Evolutionary conservation across 257 asterid genomes (phyloP).

Genomic region (Petunia secreta): DNA sequence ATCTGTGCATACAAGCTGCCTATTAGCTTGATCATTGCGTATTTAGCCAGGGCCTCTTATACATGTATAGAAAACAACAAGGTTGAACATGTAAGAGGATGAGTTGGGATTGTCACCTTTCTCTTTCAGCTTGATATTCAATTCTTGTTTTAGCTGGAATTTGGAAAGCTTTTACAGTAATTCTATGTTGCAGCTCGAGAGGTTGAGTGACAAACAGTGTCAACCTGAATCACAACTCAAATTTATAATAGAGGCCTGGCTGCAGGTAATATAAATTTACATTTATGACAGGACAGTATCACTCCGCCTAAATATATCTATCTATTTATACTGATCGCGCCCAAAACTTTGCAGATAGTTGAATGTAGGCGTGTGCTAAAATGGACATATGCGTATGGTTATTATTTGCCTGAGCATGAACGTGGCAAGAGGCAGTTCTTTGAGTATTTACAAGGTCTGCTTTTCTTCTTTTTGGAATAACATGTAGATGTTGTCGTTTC

Average conservation of each 20-base stretch:
- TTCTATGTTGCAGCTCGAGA: slow-evolving; percentile 70
- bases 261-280: slow-evolving; percentile 61
- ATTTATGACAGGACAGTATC: not conserved
- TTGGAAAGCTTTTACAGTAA: slow-evolving; percentile 8
- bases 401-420: slow-evolving; percentile 78
- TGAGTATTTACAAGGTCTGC: slow-evolving; percentile 88
- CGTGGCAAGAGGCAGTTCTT: slow-evolving; percentile 81
- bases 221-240: slow-evolving; percentile 98
- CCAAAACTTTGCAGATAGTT: slow-evolving; percentile 63
- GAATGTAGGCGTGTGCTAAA: slow-evolving; percentile 95
- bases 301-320: slow-evolving; percentile 20
- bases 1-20: too few species aligned
- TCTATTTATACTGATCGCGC: slow-evolving; percentile 24
- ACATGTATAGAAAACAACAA: too few species aligned
- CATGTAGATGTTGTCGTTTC: slow-evolving; percentile 22
- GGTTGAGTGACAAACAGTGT: slow-evolving; percentile 78
- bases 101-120: not conserved
- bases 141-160: not conserved
- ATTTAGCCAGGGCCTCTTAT: too few species aligned
- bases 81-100: too few species aligned
- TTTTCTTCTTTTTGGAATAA: slow-evolving; percentile 22
- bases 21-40: too few species aligned
- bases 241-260: slow-evolving; percentile 96
- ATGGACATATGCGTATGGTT: slow-evolving; percentile 98
- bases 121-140: not conserved